These are phyloP conservation scores for Pholiota microspora DNA, from an alignment of 768 basidiomycete genomes.

Conservation along the genomic window DNA sequence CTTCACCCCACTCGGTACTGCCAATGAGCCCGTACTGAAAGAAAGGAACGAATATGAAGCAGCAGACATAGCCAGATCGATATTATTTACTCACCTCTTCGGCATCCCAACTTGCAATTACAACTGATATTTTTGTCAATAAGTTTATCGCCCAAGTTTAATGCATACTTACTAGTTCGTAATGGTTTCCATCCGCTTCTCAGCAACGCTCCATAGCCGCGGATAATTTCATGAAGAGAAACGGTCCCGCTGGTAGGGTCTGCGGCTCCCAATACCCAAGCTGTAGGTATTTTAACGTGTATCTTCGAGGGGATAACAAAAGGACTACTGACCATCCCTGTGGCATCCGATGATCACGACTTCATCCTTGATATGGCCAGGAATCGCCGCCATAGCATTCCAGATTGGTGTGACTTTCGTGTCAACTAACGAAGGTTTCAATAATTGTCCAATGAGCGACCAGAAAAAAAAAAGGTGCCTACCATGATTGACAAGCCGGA, in stretches of 20 bases:
- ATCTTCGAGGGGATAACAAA: background rate
- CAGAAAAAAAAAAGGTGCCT: conserved; percentile 2
- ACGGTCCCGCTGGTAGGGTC: conserved; percentile 84
- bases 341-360: conserved; percentile 87
- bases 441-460: background rate
- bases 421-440: conserved; percentile 46
- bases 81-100: conserved; percentile 58
- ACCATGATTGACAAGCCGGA: conserved; percentile 60
- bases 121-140: conserved; percentile 30
- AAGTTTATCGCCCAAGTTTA: background rate
- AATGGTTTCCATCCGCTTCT: conserved; percentile 82
- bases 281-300: conserved; percentile 22
- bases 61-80: background rate
- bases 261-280: conserved; percentile 78
- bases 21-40: conserved; percentile 67
- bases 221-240: conserved; percentile 72
- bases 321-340: conserved; percentile 65
- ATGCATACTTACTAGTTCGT: conserved; percentile 39
- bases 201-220: conserved; percentile 68
- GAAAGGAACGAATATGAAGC: conserved; percentile 5
- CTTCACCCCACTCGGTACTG: conserved; percentile 93
- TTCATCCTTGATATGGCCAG: conserved; percentile 81
- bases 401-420: conserved; percentile 82
- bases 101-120: conserved; percentile 76
- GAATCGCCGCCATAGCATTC: conserved; percentile 80